Evolutionary conservation across 2,329 filamentous ascomycete species (phyloP).

Genomic region (Chrysoporthe deuterocubensis): DNA sequence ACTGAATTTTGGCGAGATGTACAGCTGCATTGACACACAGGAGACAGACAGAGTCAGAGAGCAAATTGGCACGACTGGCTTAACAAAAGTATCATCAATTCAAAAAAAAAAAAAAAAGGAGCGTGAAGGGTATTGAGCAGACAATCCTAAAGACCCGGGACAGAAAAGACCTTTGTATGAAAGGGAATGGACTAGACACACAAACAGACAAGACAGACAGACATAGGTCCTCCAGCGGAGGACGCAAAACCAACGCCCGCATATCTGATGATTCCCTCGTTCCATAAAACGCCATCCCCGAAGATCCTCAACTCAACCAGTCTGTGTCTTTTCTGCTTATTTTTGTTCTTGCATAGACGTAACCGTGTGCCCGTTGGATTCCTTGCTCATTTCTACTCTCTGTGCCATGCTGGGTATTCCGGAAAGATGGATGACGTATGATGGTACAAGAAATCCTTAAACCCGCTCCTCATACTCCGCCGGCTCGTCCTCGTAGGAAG

Average conservation of each 20-base stretch:
- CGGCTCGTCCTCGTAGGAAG: constrained; percentile 34
- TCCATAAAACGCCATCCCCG: constrained; percentile 19
- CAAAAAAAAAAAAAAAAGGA: constrained; percentile 20
- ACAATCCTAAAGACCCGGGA: constrained; percentile 15
- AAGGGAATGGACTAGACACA: constrained; percentile 22
- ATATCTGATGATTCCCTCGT: constrained; percentile 12
- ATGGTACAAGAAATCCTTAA: background rate
- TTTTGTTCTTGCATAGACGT: background rate
- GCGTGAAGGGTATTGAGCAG: constrained; percentile 26
- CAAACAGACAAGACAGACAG: background rate
- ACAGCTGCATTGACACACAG: background rate
- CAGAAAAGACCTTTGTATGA: constrained; percentile 2
- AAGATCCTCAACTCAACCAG: background rate
- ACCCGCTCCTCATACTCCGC: constrained; percentile 15
- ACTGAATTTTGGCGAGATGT: no score
- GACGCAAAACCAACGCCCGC: constrained; percentile 14
- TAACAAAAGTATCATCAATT: constrained; percentile 10
- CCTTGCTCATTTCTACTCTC: background rate
- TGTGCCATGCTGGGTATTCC: background rate
- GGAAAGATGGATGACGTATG: background rate
- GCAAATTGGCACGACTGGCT: background rate
- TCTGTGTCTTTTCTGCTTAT: background rate
- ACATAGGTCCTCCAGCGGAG: constrained; percentile 1
- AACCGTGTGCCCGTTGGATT: background rate
- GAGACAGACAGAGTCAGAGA: background rate